Percentiles rank a stretch among this genome's conserved stretches.
These are phyloP conservation scores for Saururus chinensis DNA, from an alignment of 164 flowering plant genomes.

Conservation along the genomic window DNA sequence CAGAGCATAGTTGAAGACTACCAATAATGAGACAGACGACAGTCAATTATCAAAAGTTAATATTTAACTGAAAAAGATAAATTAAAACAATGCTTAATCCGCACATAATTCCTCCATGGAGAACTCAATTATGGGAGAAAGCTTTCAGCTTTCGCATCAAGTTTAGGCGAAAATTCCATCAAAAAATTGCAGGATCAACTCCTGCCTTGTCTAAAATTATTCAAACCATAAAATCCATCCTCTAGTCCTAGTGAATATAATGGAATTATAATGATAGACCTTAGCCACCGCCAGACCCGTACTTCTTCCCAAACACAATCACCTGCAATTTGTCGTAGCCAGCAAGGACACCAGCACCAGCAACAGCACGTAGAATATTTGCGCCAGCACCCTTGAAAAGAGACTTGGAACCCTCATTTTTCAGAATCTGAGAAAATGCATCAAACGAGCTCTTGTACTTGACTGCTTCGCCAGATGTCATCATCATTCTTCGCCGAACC, in stretches of 20 bases:
- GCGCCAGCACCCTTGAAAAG: slow-evolving; percentile 75
- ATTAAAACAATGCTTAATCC: neutral
- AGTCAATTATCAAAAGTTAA: too few relatives aligned
- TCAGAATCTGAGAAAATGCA: slow-evolving; percentile 47
- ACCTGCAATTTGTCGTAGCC: slow-evolving; percentile 71
- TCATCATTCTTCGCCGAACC: slow-evolving; percentile 72
- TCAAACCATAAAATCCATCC: slow-evolving; percentile 4
- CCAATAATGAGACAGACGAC: too few relatives aligned
- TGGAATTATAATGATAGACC: slow-evolving; percentile 37
- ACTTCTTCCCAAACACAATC: slow-evolving; percentile 60
- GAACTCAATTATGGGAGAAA: neutral
- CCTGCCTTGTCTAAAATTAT: slow-evolving; percentile 17
- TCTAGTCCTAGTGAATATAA: slow-evolving; percentile 2
- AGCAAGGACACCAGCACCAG: slow-evolving; percentile 72
- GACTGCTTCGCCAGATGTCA: slow-evolving; percentile 69
- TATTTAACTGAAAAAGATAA: neutral
- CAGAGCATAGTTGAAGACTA: too few relatives aligned
- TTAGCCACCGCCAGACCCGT: slow-evolving; percentile 53
- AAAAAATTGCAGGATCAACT: slow-evolving; percentile 2
- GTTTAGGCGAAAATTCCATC: neutral
- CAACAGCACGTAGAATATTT: slow-evolving; percentile 64
- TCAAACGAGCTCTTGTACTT: slow-evolving; percentile 64
- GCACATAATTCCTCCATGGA: neutral
- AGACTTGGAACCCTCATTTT: slow-evolving; percentile 57
- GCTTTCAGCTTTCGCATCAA: neutral